Percentiles rank a stretch among this genome's conserved stretches.
These are phyloP conservation scores for Gentiana macrophylla DNA, from an alignment of 257 asterid genomes.

Conservation along the genomic window DNA sequence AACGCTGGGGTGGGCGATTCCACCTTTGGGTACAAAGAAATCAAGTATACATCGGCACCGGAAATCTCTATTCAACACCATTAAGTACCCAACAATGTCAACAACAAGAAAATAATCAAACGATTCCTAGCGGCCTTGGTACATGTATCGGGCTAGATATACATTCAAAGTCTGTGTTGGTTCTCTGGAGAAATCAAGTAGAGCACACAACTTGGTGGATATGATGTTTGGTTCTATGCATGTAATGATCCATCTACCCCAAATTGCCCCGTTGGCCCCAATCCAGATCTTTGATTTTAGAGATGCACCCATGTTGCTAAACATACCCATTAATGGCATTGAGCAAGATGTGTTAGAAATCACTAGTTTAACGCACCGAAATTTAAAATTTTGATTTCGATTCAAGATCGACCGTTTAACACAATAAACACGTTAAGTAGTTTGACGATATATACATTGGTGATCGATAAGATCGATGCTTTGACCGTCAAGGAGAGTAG, in stretches of 20 bases:
- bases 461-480: no score
- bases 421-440: no score
- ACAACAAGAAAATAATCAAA: slow-evolving; percentile 25
- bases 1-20: no score
- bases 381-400: no score
- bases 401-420: no score
- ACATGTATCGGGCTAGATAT: slow-evolving; percentile 24
- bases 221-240: no score
- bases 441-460: no score
- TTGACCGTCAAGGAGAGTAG: no score
- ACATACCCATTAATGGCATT: not conserved
- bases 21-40: no score
- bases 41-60: slow-evolving; percentile 40
- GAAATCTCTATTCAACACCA: slow-evolving; percentile 42
- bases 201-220: slow-evolving; percentile 47
- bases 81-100: slow-evolving; percentile 27
- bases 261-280: slow-evolving; percentile 27
- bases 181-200: slow-evolving; percentile 30
- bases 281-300: no score
- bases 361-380: no score
- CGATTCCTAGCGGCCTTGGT: slow-evolving; percentile 14
- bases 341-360: slow-evolving; percentile 23
- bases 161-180: slow-evolving; percentile 35
- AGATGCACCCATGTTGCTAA: no score
- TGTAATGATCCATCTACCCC: slow-evolving; percentile 18